A percentile compares a stretch with the other conserved stretches of the same genome.
Conservation (phyloP, 2,329 filamentous ascomycete species). For the Exophiala lecanii-corni region DNA sequence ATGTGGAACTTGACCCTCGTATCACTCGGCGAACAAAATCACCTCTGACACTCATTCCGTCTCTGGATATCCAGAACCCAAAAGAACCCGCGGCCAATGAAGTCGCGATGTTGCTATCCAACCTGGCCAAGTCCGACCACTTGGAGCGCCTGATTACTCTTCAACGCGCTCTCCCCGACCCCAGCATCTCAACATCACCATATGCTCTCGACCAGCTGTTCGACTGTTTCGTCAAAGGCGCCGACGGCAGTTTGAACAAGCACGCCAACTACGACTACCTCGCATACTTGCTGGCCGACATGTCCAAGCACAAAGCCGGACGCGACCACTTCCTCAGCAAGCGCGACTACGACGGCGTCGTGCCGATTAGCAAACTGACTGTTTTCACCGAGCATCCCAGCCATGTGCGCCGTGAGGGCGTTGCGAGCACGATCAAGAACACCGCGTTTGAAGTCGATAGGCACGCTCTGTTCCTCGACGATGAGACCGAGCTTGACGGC, state of each 20-base stretch:
- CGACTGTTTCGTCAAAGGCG: constrained; percentile 92
- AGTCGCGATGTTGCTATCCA: constrained; percentile 86
- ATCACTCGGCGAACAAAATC: background rate
- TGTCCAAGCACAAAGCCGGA: constrained; percentile 66
- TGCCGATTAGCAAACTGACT: constrained; percentile 87
- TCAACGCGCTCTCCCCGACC: constrained; percentile 60
- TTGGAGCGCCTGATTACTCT: constrained; percentile 65
- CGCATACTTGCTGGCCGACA: constrained; percentile 87
- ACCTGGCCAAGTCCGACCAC: constrained; percentile 75
- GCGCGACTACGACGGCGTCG: constrained; percentile 72
- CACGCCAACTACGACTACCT: constrained; percentile 85
- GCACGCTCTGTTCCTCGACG: constrained; percentile 66
- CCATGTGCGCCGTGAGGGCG: constrained; percentile 78
- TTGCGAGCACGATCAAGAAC: constrained; percentile 95
- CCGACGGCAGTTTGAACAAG: constrained; percentile 76
- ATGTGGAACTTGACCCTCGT: constrained; percentile 6
- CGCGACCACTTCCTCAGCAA: constrained; percentile 68
- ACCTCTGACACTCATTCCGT: too few relatives aligned
- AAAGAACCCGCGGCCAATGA: constrained; percentile 80
- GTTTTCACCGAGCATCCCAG: constrained; percentile 92
- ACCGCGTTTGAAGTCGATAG: constrained; percentile 74
- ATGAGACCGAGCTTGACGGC: constrained; percentile 49
- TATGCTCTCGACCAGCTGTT: constrained; percentile 83
- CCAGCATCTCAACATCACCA: constrained; percentile 45
- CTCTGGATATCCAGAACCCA: constrained; percentile 33